Percentiles rank a stretch among this genome's conserved stretches.
phyloP scores from a whole-genome alignment of 495 filamentous ascomycete genomes.

The Podospora anserina region DNA sequence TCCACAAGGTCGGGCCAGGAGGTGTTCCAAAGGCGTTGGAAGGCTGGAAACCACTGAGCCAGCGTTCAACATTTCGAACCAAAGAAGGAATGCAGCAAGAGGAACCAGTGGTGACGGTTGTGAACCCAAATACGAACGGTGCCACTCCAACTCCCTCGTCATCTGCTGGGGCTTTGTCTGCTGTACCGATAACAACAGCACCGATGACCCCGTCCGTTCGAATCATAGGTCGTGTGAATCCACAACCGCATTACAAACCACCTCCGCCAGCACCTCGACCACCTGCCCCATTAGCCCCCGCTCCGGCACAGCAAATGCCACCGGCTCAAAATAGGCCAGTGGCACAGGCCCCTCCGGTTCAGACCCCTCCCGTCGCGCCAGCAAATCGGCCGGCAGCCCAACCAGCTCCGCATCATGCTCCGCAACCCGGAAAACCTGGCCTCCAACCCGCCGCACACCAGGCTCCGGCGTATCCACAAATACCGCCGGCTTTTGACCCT shows the following conservation, averaged over 20 bases:
- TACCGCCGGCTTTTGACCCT: slow-evolving; percentile 10
- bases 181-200: background rate
- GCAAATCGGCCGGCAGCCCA: background rate
- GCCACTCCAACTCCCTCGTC: slow-evolving; percentile 3
- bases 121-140: background rate
- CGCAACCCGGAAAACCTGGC: background rate
- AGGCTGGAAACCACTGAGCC: background rate
- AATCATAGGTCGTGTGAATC: background rate
- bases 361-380: background rate
- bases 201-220: background rate
- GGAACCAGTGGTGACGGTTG: background rate
- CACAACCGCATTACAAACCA: background rate
- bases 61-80: background rate
- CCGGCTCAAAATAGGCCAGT: background rate
- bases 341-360: background rate
- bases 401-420: background rate
- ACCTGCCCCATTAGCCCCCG: background rate
- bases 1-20: slow-evolving; percentile 13
- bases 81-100: background rate
- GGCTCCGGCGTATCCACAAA: background rate
- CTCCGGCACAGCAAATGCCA: background rate
- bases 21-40: background rate
- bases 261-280: background rate
- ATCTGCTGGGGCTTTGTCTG: background rate
- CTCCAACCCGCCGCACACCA: background rate